Evolutionary conservation across 805 yeast species (phyloP), one percentile per base, ranked within the genome.

Genomic region (Metschnikowia cubensis): DNA sequence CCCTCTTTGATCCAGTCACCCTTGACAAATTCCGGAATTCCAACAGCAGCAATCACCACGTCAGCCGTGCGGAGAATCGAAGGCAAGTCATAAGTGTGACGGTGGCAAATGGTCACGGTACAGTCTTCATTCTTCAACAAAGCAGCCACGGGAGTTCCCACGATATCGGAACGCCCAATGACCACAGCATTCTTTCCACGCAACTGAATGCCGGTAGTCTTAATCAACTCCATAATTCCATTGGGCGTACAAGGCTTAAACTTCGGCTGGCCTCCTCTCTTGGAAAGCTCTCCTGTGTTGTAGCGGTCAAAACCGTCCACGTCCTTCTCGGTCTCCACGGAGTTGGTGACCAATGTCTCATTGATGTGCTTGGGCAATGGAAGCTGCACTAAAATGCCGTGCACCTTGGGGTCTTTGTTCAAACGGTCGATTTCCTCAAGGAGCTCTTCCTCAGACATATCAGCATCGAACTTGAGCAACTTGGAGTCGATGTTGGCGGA

Each of bases 241-340:
- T 85, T 83, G 49, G 99, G 99, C 29, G 99, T 92, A 73, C 98
- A 92, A 34, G 99, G 98, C 56, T 85, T 76, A 69, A 89, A 91
- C 52, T 74, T 70, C 32, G 97, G 96, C 35, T 73, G 65, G 20
- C 97, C 97, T 47, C 89, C 89, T 58, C 87, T 83, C 69, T 90
- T 89, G 59, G 91, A 81, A 51, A 92, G 77, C 64, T 92, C 97
- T 52, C 97, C 98, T 50, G 89, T 83, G 67, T 94, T 94, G 61
- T 76, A 78, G 49, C 90, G 83, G 39, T 91, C 94, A 62, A 92
- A 94, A 1, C 99, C 99, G 67, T 92, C 99, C 42, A 94, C 96
- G 62, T 92, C 99, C 71, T 92, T 92, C 40, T 79, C 82, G 14
- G 87, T 80, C 10, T 76, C 69, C n/a, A 92, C 97, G 1, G 90